Evolutionary conservation across 1,284 basidiomycete species (phyloP), one percentile per base, ranked within the genome.

Genomic region (Peniophora sp.): DNA sequence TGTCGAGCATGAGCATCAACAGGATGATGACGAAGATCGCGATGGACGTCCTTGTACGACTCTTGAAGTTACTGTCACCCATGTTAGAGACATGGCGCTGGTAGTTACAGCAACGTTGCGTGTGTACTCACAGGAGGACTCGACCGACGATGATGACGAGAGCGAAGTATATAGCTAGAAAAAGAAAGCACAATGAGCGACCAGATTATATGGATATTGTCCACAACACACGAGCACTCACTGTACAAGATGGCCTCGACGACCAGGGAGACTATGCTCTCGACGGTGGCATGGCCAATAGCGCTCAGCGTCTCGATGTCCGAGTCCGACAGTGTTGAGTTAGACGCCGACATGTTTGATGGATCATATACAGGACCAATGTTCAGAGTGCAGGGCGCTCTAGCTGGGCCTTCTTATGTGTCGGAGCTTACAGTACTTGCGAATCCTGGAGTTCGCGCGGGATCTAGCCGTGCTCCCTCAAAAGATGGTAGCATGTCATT

Each of bases 1-100:
- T 22, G 39, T 41, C 39, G 39, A 41, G 39, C 39, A 41, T 17
- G 39, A 41, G 20, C 39, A 41, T 57, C 10, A 47, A 46, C 18
- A 55, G 27, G 18, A 57, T 52, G 27, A 32, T 32, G 2, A 18
- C 9, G 35, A 27, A 53, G 22, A 52, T 54, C 17, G 14, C 48
- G 37, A 49, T 3, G 10, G 53, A 49, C 10, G 51, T 49, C 47
- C 24, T 53, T 35, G 27, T 53, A 34, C 45, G 50, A 1, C 32
- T 45, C 34, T 39, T 47, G 3, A 27, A 8, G 35, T 32, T 32
- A 12, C 27, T n/a, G n/a, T n/a, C n/a, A n/a, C n/a, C n/a, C n/a
- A n/a, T n/a, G n/a, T n/a, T n/a, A n/a, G n/a, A n/a, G n/a, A n/a
- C n/a, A 34, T 39, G 50, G 1, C 32, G 36, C 34, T 39, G 41